Base-by-base conservation (phyloP, 2,329 filamentous ascomycete species). In the Byssochlamys sp. region DNA sequence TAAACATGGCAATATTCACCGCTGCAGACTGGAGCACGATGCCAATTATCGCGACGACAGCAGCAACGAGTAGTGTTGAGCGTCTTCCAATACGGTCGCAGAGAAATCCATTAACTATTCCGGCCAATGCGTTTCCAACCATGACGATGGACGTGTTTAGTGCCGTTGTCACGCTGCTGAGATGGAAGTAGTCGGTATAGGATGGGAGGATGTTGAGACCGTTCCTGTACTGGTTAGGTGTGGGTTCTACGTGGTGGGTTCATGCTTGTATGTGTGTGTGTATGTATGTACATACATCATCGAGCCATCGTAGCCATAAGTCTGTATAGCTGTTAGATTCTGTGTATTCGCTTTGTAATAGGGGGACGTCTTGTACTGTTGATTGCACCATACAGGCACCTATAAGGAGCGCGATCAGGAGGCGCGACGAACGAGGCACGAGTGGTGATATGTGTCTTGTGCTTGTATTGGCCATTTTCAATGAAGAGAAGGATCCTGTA, bases 1-100 rank as follows among this genome's bases (percentile, higher is more conserved):
- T 73, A 62, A 81, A 81, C 78, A 80, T 80, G 57, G 74, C 75
- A 4, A 79, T 75, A 54, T 79, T 74, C 60, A 80, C 76, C 0
- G 78, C 74, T 0, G 77, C 75, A 0, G 73, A 72, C 63, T 80
- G 78, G 10, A 80, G 64, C 7, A 77, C 61, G 26, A 77, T 71
- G 0, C 75, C 78, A 6, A 78, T 49, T 7, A 80, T 60, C 2
- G 75, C 77, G 14, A 79, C 64, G 3, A 74, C 55, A 0, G 73
- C 73, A 10, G 60, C 64, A 62, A 69, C 72, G 50, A 78, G 71
- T 19, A 79, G 72, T 4, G 75, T 69, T n/a, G 73, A 72, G n/a
- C 75, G 71, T n/a, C 77, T 73, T 3, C 76, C 77, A 0, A 74
- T 65, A 27, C 63, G 63, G 63, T 79, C 77, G 1, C 74, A 69